Evolutionary conservation across 2,329 filamentous ascomycete species (phyloP).

Genomic region (Magnaporthiopsis rhizophila): DNA sequence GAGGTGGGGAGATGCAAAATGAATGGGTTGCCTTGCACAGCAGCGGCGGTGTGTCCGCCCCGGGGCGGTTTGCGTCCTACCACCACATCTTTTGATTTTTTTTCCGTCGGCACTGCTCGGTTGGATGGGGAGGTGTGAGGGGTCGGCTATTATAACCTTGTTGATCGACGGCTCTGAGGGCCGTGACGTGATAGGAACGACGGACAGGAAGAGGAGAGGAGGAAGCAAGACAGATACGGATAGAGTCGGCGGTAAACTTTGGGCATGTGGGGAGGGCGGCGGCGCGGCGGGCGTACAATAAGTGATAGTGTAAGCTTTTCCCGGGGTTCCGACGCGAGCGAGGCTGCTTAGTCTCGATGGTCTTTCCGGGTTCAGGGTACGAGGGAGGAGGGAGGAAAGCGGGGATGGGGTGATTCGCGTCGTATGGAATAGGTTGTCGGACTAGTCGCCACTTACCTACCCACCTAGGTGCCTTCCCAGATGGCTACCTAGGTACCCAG

Average conservation of each 20-base stretch:
- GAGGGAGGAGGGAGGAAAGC: too few species aligned
- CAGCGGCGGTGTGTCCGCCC: neutral
- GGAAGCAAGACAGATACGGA: neutral
- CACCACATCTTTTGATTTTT: neutral
- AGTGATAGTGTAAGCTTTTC: too few species aligned
- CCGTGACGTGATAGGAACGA: neutral
- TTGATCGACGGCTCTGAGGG: neutral
- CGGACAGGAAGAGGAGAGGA: neutral
- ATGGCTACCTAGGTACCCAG: too few species aligned
- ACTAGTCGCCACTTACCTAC: too few species aligned
- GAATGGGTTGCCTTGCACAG: neutral
- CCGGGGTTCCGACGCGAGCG: too few species aligned
- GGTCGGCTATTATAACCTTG: neutral
- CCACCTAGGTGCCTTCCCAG: too few species aligned
- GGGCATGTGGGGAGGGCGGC: too few species aligned
- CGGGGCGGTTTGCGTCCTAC: neutral
- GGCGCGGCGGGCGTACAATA: too few species aligned
- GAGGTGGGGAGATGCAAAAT: neutral
- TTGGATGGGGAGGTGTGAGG: neutral
- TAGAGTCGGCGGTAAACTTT: neutral
- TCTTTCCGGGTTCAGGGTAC: too few species aligned
- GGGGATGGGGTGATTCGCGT: too few species aligned
- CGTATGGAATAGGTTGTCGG: too few species aligned
- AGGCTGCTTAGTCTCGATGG: too few species aligned
- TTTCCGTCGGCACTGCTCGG: neutral